phyloP scores from a whole-genome alignment of 768 basidiomycete species.

The Mycena latifolia region DNA sequence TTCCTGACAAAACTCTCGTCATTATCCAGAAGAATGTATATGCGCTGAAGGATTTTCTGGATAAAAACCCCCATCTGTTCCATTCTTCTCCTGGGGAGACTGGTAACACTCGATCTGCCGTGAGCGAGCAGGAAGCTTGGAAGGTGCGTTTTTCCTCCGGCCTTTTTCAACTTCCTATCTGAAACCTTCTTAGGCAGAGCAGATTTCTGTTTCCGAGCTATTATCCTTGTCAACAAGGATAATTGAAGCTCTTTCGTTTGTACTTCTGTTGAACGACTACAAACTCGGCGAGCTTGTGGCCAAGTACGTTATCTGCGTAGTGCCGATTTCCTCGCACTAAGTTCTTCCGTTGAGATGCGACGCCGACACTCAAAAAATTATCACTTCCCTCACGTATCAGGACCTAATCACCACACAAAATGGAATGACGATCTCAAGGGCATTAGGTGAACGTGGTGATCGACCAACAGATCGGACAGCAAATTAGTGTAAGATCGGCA shows the following conservation, averaged over 20 bases:
- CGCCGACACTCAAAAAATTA: constrained; percentile 73
- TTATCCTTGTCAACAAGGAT: constrained; percentile 82
- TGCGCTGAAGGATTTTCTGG: constrained; percentile 80
- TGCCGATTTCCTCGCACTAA: constrained; percentile 12
- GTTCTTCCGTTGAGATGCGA: constrained; percentile 68
- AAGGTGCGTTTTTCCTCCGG: constrained; percentile 62
- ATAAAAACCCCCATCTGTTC: constrained; percentile 88
- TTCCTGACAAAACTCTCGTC: constrained; percentile 72
- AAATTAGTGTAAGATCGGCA: constrained; percentile 80
- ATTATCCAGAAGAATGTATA: constrained; percentile 85
- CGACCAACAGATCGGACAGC: constrained; percentile 97
- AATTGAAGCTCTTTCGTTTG: constrained; percentile 95
- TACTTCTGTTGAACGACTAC: constrained; percentile 93
- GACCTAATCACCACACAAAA: constrained; percentile 87
- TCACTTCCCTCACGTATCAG: constrained; percentile 83
- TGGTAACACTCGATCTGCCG: constrained; percentile 65
- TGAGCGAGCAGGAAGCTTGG: constrained; percentile 89
- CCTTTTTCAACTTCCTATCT: not conserved
- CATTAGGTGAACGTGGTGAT: constrained; percentile 95
- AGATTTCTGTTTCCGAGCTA: constrained; percentile 84
- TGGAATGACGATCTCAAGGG: constrained; percentile 90
- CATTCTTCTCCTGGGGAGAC: constrained; percentile 83
- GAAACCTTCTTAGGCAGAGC: constrained; percentile 72
- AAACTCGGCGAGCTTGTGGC: constrained; percentile 86
- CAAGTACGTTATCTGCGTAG: constrained; percentile 63